Evolutionary conservation across 805 yeast species (phyloP), one percentile per base, ranked within the genome.

Genomic region (Yamadazyma laniorum): DNA sequence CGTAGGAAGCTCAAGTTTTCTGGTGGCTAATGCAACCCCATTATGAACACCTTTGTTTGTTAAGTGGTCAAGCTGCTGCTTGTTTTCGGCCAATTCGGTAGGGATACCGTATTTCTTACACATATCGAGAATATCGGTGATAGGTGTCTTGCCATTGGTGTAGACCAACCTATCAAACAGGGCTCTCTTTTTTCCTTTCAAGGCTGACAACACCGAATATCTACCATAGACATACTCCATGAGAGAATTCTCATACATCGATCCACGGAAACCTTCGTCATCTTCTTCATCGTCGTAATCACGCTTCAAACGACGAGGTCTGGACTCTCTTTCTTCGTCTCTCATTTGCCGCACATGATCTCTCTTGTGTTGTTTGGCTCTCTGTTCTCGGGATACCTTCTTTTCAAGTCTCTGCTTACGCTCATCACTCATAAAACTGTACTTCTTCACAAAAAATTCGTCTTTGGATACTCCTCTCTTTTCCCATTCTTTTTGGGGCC

Each of bases 141-240:
- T 44, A 3, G 36, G 18, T 3, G 35, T 34, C 17, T 59, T 64
- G 41, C 58, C 52, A 29, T 68, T 72, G 41, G 78, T 69, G 12
- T 80, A 58, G 44, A 68, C 70, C 12, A 88, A 52, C 37, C 70
- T 70, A 25, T 75, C 72, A 55, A 72, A 75, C 35, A 69, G 70
- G 11, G 58, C 65, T 46, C 95, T 71, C 39, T 73, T 75, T 17
- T 67, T 63, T 6, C 81, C 74, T 15, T 61, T 55, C 41, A 89
- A 63, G 0, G 88, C 95, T 1, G 95, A 82, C 12, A 72, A 47
- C 2, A 89, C 91, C 0, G 95, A 65, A 39, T 84, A 81, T 0
- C 82, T 79, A 6, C 96, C 96, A 53, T 73, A 87, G 3, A 88
- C 60, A 53, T 81, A 82, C 52, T 88, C 95, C 34, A 72, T 59